These are phyloP conservation scores for Starmera caribaea DNA, from an alignment of 805 yeast species.

Conservation along the genomic window DNA sequence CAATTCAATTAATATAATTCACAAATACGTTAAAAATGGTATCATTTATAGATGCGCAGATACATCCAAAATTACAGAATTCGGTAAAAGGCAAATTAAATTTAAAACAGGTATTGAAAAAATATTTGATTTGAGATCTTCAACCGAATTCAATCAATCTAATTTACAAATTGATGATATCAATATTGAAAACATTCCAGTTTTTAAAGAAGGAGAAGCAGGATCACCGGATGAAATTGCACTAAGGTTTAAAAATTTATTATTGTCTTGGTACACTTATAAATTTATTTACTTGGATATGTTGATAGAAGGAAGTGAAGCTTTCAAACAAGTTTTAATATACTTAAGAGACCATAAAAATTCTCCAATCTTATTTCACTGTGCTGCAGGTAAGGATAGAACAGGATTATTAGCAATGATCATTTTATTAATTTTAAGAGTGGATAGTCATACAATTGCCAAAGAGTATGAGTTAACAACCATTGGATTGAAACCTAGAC, in stretches of 20 bases:
- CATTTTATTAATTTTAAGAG: slow-evolving; percentile 51
- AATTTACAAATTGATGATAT: slow-evolving; percentile 41
- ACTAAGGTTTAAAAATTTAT: slow-evolving; percentile 39
- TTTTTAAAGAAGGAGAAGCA: slow-evolving; percentile 40
- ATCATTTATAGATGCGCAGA: slow-evolving; percentile 56
- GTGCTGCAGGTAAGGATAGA: slow-evolving; percentile 83
- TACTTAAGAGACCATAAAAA: slow-evolving; percentile 45
- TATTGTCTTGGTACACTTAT: slow-evolving; percentile 54
- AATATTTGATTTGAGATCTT: slow-evolving; percentile 62
- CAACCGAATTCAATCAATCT: slow-evolving; percentile 37
- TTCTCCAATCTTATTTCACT: slow-evolving; percentile 55
- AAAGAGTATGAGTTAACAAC: slow-evolving; percentile 73
- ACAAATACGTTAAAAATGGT: slow-evolving; percentile 39
- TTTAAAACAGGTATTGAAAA: slow-evolving; percentile 35
- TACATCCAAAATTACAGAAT: slow-evolving; percentile 38
- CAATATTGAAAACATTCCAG: slow-evolving; percentile 44
- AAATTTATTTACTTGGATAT: slow-evolving; percentile 53
- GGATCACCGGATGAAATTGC: slow-evolving; percentile 56
- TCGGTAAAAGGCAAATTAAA: slow-evolving; percentile 32
- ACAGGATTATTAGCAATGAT: slow-evolving; percentile 72
- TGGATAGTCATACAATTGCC: slow-evolving; percentile 54
- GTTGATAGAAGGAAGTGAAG: slow-evolving; percentile 35
- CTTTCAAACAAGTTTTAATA: slow-evolving; percentile 41
- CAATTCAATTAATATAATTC: slow-evolving; percentile 11
- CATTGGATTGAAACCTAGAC: slow-evolving; percentile 46